Conservation (phyloP, 1,139 yeast genomes). For the Pichia sp. region DNA sequence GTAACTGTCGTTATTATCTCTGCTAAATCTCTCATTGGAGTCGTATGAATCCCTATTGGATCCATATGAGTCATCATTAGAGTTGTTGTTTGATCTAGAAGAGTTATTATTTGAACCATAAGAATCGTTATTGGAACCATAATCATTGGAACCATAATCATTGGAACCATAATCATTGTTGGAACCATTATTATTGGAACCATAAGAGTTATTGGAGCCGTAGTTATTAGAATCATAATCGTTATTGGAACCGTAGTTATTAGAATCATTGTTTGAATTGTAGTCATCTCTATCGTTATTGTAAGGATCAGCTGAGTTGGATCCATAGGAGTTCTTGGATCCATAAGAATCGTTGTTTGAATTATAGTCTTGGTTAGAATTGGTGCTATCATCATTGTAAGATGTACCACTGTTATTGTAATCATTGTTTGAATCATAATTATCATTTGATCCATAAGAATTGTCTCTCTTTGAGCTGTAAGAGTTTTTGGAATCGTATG, state of each 20-base stretch:
- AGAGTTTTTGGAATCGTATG: too few relatives aligned
- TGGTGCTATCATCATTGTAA: constrained; percentile 9
- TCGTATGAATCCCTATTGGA: constrained; percentile 9
- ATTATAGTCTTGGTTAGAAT: constrained; percentile 6
- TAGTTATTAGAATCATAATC: constrained; percentile 15
- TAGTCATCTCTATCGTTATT: constrained; percentile 14
- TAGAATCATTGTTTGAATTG: constrained; percentile 13
- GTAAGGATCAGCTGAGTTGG: constrained; percentile 11
- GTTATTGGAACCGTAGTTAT: constrained; percentile 11
- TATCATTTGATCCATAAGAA: constrained; percentile 13
- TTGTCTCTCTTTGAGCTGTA: constrained; percentile 11
- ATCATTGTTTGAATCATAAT: constrained; percentile 7
- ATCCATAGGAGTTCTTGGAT: constrained; percentile 6
- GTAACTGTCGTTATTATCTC: constrained; percentile 16
- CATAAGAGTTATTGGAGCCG: constrained; percentile 14
- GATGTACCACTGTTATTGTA: constrained; percentile 15
- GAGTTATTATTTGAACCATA: constrained; percentile 15
- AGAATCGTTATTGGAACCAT: constrained; percentile 11
- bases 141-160: constrained; percentile 11
- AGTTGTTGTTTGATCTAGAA: constrained; percentile 11
- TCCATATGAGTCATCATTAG: constrained; percentile 14
- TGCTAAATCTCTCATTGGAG: constrained; percentile 6
- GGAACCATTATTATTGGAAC: constrained; percentile 8
- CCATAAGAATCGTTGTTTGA: constrained; percentile 14
- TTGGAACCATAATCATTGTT: constrained; percentile 9